A percentile compares a stretch with the other conserved stretches of the same genome.
Evolutionary conservation across 345 rosid genomes (phyloP).

Genomic region (Salix koriyanagi): DNA sequence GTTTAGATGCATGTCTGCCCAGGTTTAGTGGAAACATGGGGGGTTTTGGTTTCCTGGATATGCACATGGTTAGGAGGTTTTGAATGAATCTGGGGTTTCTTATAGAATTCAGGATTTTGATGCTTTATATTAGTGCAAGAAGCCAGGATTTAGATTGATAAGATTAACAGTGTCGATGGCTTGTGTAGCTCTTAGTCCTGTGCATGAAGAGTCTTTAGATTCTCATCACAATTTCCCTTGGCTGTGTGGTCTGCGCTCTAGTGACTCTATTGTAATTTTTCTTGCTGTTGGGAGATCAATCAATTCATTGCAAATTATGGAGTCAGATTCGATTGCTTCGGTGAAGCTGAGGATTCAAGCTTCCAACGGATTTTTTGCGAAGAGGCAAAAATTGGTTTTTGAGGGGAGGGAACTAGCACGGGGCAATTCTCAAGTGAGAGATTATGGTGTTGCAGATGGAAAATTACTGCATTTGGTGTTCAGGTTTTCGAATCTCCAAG

Average conservation of each 20-base stretch:
- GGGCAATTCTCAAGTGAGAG: conserved; percentile 41
- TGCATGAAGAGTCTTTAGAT: conserved; percentile 41
- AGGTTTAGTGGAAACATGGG: background rate
- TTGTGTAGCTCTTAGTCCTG: conserved; percentile 55
- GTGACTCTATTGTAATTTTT: conserved; percentile 51
- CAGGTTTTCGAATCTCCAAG: conserved; percentile 60
- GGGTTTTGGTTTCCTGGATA: background rate
- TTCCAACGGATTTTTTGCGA: conserved; percentile 55
- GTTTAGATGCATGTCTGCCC: background rate
- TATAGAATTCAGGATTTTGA: conserved; percentile 1
- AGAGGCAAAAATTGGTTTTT: conserved; percentile 62
- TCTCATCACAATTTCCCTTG: conserved; percentile 30
- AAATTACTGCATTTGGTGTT: conserved; percentile 62
- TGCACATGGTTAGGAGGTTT: background rate
- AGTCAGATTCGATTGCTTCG: conserved; percentile 67
- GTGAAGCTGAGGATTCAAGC: conserved; percentile 76
- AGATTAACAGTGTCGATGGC: conserved; percentile 47
- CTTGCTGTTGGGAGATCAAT: conserved; percentile 56
- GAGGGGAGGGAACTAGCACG: conserved; percentile 60
- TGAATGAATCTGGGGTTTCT: background rate
- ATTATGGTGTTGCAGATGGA: conserved; percentile 60
- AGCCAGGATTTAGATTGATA: conserved; percentile 12
- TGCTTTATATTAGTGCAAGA: background rate
- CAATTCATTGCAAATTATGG: conserved; percentile 56
- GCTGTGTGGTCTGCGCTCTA: conserved; percentile 27